These are phyloP conservation scores for Escovopsis sp. DNA, from an alignment of 2,329 filamentous ascomycete genomes.

Conservation along the genomic window DNA sequence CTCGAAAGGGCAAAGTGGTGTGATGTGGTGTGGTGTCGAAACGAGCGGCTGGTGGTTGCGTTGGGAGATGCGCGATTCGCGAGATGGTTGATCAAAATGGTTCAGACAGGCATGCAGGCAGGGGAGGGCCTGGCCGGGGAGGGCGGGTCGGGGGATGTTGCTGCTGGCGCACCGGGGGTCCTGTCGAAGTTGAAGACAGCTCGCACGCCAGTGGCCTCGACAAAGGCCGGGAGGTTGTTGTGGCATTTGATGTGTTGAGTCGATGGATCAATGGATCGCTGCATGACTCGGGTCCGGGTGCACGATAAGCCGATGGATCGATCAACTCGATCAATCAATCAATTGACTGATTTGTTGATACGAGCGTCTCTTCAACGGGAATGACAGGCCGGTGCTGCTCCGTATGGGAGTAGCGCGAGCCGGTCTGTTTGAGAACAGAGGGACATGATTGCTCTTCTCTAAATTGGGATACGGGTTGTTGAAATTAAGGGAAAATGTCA, in stretches of 20 bases:
- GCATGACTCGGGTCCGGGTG: slow-evolving; percentile 2
- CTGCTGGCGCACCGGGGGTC: too few species aligned
- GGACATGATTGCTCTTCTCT: too few species aligned
- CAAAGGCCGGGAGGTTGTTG: not conserved
- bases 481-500: not conserved
- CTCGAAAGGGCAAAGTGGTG: too few species aligned
- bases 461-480: not conserved
- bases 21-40: not conserved
- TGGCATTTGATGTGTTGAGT: not conserved
- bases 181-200: too few species aligned
- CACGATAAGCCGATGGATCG: slow-evolving; percentile 6
- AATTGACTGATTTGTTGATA: not conserved
- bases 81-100: too few species aligned
- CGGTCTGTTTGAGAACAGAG: too few species aligned
- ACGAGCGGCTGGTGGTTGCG: not conserved
- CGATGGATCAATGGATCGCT: not conserved
- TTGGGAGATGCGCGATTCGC: not conserved
- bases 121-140: too few species aligned
- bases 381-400: too few species aligned
- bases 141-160: too few species aligned
- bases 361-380: not conserved
- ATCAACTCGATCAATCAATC: not conserved
- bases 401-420: too few species aligned
- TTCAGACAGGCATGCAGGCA: too few species aligned
- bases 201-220: too few species aligned